These are phyloP conservation scores for Myriosclerotinia curreyana DNA, from an alignment of 2,329 filamentous ascomycete species.

Conservation along the genomic window DNA sequence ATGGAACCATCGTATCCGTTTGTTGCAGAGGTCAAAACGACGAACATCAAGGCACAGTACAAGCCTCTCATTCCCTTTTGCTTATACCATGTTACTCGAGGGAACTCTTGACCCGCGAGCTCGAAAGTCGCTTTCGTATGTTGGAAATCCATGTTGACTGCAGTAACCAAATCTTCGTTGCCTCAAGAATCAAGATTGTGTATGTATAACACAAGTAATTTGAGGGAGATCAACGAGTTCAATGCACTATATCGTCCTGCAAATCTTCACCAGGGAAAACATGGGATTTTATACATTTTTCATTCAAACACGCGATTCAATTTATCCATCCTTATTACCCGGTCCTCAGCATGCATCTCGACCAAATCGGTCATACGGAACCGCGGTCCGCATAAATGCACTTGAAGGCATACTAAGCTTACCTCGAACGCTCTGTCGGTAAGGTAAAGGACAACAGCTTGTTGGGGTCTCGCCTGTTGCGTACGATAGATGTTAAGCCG, in stretches of 20 bases:
- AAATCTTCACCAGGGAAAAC: not conserved
- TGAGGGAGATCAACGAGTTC: not conserved
- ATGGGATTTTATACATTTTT: constrained; percentile 4
- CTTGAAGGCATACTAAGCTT: not conserved
- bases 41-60: constrained; percentile 47
- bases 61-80: constrained; percentile 56
- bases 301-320: not conserved
- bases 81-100: constrained; percentile 48
- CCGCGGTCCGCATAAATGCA: constrained; percentile 9
- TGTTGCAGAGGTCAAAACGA: constrained; percentile 47
- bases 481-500: not conserved
- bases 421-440: constrained; percentile 17
- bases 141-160: constrained; percentile 24
- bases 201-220: not conserved
- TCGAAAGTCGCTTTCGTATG: constrained; percentile 35
- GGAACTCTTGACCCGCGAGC: constrained; percentile 36
- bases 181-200: constrained; percentile 7
- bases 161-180: not conserved
- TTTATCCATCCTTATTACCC: constrained; percentile 10
- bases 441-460: constrained; percentile 7
- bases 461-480: not conserved
- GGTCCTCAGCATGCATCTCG: not conserved
- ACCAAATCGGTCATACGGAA: constrained; percentile 11
- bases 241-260: not conserved
- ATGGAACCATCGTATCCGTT: constrained; percentile 46